Evolutionary conservation across 305 asterid genomes (phyloP).

Genomic region (Salvia sclarea): DNA sequence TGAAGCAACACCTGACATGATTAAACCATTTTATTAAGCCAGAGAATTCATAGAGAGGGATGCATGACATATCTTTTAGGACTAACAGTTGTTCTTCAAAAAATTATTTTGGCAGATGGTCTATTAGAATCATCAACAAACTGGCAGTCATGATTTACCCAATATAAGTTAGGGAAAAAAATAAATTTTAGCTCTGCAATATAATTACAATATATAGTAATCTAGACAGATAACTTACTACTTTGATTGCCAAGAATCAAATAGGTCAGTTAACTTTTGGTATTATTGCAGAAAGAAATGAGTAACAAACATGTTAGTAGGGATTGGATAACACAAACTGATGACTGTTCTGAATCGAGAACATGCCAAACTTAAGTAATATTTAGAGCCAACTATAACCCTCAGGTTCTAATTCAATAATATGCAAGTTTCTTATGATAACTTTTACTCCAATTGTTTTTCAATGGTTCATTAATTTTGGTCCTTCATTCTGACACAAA

Average conservation of each 20-base stretch:
- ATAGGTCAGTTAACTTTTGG: neutral
- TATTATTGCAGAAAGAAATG: constrained; percentile 15
- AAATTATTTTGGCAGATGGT: neutral
- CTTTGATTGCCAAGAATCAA: neutral
- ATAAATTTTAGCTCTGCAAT: constrained; percentile 8
- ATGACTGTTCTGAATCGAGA: neutral
- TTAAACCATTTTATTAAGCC: neutral
- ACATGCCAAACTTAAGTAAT: constrained; percentile 1
- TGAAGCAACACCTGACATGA: neutral
- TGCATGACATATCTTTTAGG: neutral
- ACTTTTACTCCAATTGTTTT: neutral
- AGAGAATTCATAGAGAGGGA: neutral
- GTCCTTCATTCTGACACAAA: neutral
- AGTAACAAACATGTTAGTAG: constrained; percentile 11
- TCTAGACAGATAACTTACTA: neutral
- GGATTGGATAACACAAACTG: neutral
- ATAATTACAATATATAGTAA: constrained; percentile 3
- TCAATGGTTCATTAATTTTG: neutral
- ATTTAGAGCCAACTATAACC: neutral
- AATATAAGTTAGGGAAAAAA: neutral
- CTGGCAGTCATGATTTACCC: neutral
- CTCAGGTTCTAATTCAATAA: neutral
- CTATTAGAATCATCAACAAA: neutral
- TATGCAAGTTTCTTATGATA: neutral
- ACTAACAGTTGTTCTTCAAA: neutral